Base-by-base conservation (phyloP, 495 filamentous ascomycete genomes). In the Lichenothelia convexa region DNA sequence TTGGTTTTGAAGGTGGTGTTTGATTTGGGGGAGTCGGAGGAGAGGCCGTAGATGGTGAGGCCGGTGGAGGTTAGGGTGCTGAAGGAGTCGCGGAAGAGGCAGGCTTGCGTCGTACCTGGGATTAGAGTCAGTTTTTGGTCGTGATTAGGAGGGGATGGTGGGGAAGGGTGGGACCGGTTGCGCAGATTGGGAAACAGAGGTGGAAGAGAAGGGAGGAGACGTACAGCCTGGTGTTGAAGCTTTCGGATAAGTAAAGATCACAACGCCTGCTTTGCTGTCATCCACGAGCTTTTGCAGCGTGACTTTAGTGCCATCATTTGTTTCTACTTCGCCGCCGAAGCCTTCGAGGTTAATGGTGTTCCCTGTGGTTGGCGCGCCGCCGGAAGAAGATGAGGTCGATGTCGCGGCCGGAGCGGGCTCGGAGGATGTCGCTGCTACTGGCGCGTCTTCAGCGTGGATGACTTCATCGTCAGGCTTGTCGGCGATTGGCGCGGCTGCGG, bases 201-300 rank as follows among this genome's bases (percentile, higher is more conserved):
- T 7, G 24, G 24, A 13, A 20, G 38, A 36, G 21, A 18, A 27
- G 21, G 27, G 45, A 29, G 32, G 32, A 37, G 38, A 70, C 83
- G 70, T 75, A 93, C 89, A 97, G 39, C 91, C 89, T 19, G 80
- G 80, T 19, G 89, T 97, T 8, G 79, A 87, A 40, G 89, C 89
- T 63, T 79, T 92, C 21, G 89, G 89, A 52, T 94, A 97, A 22
- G 84, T 93, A 55, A 97, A 95, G 21, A 97, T 55, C 12, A 92
- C 80, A 17, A 95, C 79, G 16, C 89, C 87, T 34, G 66, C 64
- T 58, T 83, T 75, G 63, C 84, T 87, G 44, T 75, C 67, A 29
- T 81, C 78, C 12, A 94, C 71, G 18, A 97, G 68, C 36, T 64
- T 63, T 57, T 77, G 70, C 35, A 97, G 61, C 1, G 70, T 85